Evolutionary conservation across 2,329 filamentous ascomycete genomes (phyloP).

Genomic region (Metarhizium humberi): DNA sequence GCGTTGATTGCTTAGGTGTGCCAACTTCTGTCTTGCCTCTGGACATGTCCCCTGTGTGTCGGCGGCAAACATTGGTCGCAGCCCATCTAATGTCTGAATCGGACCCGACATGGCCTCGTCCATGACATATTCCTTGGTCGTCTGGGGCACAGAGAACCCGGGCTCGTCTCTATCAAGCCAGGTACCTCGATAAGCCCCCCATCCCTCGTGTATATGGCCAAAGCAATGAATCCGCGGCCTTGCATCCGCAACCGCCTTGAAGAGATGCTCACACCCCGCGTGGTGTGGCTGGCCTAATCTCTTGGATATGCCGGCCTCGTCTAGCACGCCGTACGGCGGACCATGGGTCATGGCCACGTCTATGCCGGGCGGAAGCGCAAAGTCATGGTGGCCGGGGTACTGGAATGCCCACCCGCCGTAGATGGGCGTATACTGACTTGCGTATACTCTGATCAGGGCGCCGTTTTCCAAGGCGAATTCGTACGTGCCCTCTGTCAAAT

Average conservation of each 20-base stretch:
- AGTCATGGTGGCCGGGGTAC: constrained; percentile 32
- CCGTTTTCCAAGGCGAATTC: constrained; percentile 39
- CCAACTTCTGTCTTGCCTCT: constrained; percentile 10
- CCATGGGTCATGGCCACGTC: constrained; percentile 48
- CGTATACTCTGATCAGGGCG: constrained; percentile 37
- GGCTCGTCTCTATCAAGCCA: constrained; percentile 30
- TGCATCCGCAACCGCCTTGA: constrained; percentile 32
- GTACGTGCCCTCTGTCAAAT: constrained; percentile 40
- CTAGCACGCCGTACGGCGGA: constrained; percentile 41
- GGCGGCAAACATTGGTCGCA: constrained; percentile 12
- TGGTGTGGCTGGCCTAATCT: constrained; percentile 8
- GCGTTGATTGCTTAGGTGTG: constrained; percentile 15
- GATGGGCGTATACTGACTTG: constrained; percentile 43
- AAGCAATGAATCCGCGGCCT: constrained; percentile 44
- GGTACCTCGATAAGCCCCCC: constrained; percentile 43
- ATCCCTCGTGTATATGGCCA: constrained; percentile 51
- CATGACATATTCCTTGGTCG: constrained; percentile 20
- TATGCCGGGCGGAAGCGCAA: constrained; percentile 22
- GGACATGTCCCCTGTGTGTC: constrained; percentile 9
- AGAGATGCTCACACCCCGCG: constrained; percentile 34
- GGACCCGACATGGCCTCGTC: constrained; percentile 28
- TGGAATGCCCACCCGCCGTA: constrained; percentile 39
- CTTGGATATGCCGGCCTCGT: constrained; percentile 19
- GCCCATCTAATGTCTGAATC: constrained; percentile 23
- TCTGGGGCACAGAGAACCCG: constrained; percentile 7